These are phyloP conservation scores for Pyrenula massariospora DNA, from an alignment of 495 filamentous ascomycete species.

Conservation along the genomic window DNA sequence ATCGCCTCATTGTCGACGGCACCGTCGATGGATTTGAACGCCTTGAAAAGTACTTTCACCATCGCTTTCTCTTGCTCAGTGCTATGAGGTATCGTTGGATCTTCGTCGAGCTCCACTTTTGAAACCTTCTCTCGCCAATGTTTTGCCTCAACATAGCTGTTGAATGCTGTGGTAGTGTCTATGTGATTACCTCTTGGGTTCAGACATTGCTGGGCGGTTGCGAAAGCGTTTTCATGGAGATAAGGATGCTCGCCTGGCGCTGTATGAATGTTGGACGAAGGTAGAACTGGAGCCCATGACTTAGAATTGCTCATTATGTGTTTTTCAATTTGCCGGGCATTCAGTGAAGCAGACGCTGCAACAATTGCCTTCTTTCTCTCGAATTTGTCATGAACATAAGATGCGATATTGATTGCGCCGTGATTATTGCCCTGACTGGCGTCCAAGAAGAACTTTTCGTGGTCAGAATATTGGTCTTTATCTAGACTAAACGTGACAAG, in stretches of 20 bases:
- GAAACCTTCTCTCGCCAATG: neutral
- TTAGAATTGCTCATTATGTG: neutral
- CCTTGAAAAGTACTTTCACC: conserved; percentile 13
- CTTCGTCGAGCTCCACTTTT: neutral
- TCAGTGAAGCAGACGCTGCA: neutral
- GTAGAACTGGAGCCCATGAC: neutral
- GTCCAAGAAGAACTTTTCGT: neutral
- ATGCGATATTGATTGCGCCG: neutral
- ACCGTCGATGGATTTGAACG: conserved; percentile 6
- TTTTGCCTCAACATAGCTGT: neutral
- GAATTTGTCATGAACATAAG: neutral
- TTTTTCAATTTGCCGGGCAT: neutral
- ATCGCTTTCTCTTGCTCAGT: conserved; percentile 9
- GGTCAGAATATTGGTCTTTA: neutral
- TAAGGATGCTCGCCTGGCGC: neutral
- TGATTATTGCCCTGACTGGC: neutral
- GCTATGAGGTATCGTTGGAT: conserved; percentile 10
- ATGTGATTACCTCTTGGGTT: neutral
- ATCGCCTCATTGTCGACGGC: conserved; percentile 22
- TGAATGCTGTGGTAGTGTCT: neutral
- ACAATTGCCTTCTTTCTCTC: neutral
- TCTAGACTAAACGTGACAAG: neutral
- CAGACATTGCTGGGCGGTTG: neutral
- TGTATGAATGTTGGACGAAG: neutral
- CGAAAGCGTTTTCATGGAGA: neutral